Percentiles rank a stretch among this genome's conserved stretches.
phyloP scores from a whole-genome alignment of 768 basidiomycete species.

The Dictyophora rubrovolvata region DNA sequence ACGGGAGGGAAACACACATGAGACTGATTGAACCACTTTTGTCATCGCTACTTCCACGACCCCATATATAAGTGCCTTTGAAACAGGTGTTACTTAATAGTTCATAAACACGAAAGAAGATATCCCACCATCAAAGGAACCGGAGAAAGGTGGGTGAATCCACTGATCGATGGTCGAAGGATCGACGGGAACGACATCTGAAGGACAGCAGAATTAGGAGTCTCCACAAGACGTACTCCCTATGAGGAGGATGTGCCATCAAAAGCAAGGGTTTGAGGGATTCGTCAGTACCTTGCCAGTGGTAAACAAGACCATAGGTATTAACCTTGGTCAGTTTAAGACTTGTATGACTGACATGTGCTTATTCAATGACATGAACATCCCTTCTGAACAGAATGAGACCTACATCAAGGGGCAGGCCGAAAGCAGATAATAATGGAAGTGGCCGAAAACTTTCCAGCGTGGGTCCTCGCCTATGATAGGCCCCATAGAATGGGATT shows the following conservation, averaged over 20 bases:
- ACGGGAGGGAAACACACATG: slow-evolving; percentile 34
- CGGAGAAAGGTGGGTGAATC: slow-evolving; percentile 55
- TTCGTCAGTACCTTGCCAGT: slow-evolving; percentile 56
- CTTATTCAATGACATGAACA: too few relatives aligned
- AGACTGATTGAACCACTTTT: slow-evolving; percentile 64
- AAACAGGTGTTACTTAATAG: background rate
- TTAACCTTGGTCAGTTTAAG: slow-evolving; percentile 62
- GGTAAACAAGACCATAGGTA: slow-evolving; percentile 63
- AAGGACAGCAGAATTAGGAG: background rate
- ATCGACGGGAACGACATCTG: slow-evolving; percentile 63
- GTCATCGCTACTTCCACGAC: slow-evolving; percentile 65
- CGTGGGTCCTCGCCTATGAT: slow-evolving; percentile 40
- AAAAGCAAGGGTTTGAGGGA: slow-evolving; percentile 61
- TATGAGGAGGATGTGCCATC: slow-evolving; percentile 36
- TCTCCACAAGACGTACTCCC: background rate
- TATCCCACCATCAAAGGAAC: slow-evolving; percentile 42
- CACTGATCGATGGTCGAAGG: slow-evolving; percentile 44
- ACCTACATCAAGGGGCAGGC: slow-evolving; percentile 55
- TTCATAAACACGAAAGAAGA: background rate
- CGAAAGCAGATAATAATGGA: slow-evolving; percentile 45
- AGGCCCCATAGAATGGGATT: slow-evolving; percentile 27
- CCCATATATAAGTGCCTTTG: slow-evolving; percentile 56
- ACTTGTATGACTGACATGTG: slow-evolving; percentile 37
- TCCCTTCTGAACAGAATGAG: background rate
- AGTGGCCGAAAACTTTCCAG: slow-evolving; percentile 43